Conservation (phyloP, 495 filamentous ascomycete species). For the Sordaria brevicollis region DNA sequence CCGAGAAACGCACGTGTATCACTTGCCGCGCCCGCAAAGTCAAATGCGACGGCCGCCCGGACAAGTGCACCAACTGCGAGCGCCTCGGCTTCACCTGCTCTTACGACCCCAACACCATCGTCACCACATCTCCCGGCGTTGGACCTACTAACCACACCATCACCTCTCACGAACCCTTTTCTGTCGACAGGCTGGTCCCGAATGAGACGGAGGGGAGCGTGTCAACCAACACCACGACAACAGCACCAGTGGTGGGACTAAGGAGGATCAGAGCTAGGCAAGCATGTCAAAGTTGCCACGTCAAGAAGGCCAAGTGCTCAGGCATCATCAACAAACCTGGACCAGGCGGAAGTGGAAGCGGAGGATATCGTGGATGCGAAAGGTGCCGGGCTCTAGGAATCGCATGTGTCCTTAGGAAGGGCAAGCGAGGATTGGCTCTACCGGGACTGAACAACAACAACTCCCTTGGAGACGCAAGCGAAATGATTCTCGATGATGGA, state of each 20-base stretch:
- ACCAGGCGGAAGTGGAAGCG: not conserved
- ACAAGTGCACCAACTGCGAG: slow-evolving; percentile 38
- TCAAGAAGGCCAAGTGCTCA: slow-evolving; percentile 38
- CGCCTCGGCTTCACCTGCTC: slow-evolving; percentile 39
- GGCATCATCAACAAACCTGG: slow-evolving; percentile 28
- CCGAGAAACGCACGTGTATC: slow-evolving; percentile 24
- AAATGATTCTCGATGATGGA: not conserved
- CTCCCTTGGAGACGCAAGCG: not conserved
- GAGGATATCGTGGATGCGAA: slow-evolving; percentile 18
- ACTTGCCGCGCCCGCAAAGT: slow-evolving; percentile 41
- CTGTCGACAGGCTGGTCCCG: not conserved
- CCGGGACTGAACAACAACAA: not conserved
- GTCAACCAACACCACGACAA: slow-evolving; percentile 17
- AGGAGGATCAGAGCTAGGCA: slow-evolving; percentile 27
- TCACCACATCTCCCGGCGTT: slow-evolving; percentile 1
- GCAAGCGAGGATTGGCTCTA: slow-evolving; percentile 27
- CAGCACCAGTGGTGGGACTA: not conserved
- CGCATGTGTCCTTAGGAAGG: slow-evolving; percentile 39
- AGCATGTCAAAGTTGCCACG: slow-evolving; percentile 39
- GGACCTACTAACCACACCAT: not conserved
- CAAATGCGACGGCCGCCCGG: slow-evolving; percentile 36
- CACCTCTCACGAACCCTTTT: not conserved
- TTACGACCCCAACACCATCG: slow-evolving; percentile 29
- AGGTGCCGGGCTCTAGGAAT: slow-evolving; percentile 35
- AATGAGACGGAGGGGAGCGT: slow-evolving; percentile 2